Evolutionary conservation across 2,329 filamentous ascomycete species (phyloP), one percentile per base, ranked within the genome.

Genomic region (Colletotrichum simmondsii): DNA sequence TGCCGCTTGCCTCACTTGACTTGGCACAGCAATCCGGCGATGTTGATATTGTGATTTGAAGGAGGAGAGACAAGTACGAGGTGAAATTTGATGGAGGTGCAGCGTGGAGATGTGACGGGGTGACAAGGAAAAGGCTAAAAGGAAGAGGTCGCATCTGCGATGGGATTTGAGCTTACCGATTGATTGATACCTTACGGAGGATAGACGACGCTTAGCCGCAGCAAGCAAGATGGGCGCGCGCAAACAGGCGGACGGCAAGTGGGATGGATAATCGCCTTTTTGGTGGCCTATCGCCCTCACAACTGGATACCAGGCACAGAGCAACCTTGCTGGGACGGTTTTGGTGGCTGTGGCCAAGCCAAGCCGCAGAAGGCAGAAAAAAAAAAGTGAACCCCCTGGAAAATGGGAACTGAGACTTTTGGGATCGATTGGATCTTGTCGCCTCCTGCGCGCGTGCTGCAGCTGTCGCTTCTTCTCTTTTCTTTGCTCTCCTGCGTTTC

Each of bases 231-330:
- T 59, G 65, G 65, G 69, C 65, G 56, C 56, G 69, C 58, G 56
- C 56, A 61, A 62, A 26, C 37, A 32, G 53, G 53, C 30, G 49
- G 42, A 56, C 66, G 70, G 66, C 59, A 70, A 69, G 42, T 71
- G 46, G 66, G 56, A 70, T 65, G 66, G 56, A 70, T 65, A 56
- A 58, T 63, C 49, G n/a, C 68, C 65, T 62, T 52, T 53, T 52
- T 53, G 66, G 67, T 57, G 70, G 66, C 71, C 71, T 73, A 73
- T 73, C 66, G 60, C 61, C 61, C 66, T 73, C 61, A 56, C 22
- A 61, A 52, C 65, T 58, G 65, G 59, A 72, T 57, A 42, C 65
- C 71, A 71, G 65, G 71, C 61, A 71, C 61, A 71, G 54, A 32
- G 61, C 67, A 73, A 73, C 66, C 66, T 71, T 71, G 35, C 52